These are phyloP conservation scores for Prototheca cutis DNA, from an alignment of 163 green algal species.

Conservation along the genomic window DNA sequence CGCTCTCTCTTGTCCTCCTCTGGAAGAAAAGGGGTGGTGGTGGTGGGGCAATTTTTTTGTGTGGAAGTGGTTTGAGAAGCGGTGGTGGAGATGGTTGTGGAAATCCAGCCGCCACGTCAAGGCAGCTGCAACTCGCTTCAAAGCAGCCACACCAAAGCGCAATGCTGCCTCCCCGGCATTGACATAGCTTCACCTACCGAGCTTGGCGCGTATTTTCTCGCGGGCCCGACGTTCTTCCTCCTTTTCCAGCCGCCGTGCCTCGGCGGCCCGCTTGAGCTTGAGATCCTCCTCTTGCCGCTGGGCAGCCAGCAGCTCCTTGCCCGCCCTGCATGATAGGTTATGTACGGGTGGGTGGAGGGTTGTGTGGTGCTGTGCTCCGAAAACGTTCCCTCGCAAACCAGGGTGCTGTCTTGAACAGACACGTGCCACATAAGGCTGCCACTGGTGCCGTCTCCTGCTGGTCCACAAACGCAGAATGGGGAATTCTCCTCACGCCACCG, in stretches of 20 bases:
- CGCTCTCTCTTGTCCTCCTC: constrained; percentile 81
- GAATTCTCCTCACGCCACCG: background rate
- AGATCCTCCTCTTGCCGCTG: constrained; percentile 36
- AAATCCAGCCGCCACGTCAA: too few relatives aligned
- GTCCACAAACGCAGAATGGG: background rate
- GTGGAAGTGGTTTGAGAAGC: too few relatives aligned
- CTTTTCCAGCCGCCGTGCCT: constrained; percentile 75
- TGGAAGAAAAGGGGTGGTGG: constrained; percentile 9
- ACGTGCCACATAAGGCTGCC: too few relatives aligned
- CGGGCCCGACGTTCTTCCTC: constrained; percentile 68
- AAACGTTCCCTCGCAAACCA: too few relatives aligned
- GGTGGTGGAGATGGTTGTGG: too few relatives aligned
- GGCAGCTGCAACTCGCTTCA: too few relatives aligned
- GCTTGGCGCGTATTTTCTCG: constrained; percentile 64
- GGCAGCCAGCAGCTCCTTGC: constrained; percentile 76
- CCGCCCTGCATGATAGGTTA: constrained; percentile 18
- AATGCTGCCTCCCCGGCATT: too few relatives aligned
- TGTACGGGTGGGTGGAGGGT: background rate
- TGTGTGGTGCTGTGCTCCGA: too few relatives aligned
- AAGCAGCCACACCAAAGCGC: too few relatives aligned
- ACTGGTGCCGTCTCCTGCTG: too few relatives aligned
- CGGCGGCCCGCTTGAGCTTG: constrained; percentile 47
- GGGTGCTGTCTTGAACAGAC: too few relatives aligned
- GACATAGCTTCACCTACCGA: constrained; percentile 44
- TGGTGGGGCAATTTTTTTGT: background rate